Evolutionary conservation across 2,329 filamentous ascomycete species (phyloP), one percentile per base, ranked within the genome.

Genomic region (Fusarium haematococcum): DNA sequence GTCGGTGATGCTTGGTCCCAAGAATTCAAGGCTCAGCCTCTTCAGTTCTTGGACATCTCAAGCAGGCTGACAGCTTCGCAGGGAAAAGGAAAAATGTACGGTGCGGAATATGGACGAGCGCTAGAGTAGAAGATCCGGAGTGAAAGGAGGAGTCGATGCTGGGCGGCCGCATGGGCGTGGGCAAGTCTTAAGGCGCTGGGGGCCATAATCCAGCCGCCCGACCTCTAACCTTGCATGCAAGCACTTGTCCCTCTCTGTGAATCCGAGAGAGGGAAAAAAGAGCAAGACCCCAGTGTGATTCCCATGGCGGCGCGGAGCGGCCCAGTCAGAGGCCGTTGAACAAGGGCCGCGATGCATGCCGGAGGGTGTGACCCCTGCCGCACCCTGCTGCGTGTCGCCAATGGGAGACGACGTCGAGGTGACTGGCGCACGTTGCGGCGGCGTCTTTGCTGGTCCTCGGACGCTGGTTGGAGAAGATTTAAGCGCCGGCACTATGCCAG

Each of bases 301-400:
- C 69, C 61, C 65, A 63, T 20, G 50, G 30, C 68, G 68, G 41
- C 71, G 77, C 71, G 68, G 73, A 70, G 59, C 63, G 68, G 69
- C 73, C 79, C 79, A 80, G 77, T 80, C 57, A 79, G 76, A 78
- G 73, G 68, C 71, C 73, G 48, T 69, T 64, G 68, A 65, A 20
- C 58, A 50, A 60, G 66, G 66, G 13, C 30, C 41, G 62, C 61
- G 72, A 68, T 77, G 74, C 69, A 73, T 73, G 64, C 52, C 63
- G 69, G 67, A 74, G 69, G 67, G 68, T 70, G 67, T 61, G 65
- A 73, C 75, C 77, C 77, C 69, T 73, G 71, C 59, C 63, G 52
- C 25, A 37, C 63, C 63, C 66, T 68, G 73, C 39, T 75, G 69
- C n/a, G 50, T 27, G 33, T 20, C 18, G 25, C 77, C 77, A 79